Percentiles rank a stretch among this genome's conserved stretches.
Evolutionary conservation across 2,329 filamentous ascomycete species (phyloP).

Genomic region (Botrytis byssoidea): DNA sequence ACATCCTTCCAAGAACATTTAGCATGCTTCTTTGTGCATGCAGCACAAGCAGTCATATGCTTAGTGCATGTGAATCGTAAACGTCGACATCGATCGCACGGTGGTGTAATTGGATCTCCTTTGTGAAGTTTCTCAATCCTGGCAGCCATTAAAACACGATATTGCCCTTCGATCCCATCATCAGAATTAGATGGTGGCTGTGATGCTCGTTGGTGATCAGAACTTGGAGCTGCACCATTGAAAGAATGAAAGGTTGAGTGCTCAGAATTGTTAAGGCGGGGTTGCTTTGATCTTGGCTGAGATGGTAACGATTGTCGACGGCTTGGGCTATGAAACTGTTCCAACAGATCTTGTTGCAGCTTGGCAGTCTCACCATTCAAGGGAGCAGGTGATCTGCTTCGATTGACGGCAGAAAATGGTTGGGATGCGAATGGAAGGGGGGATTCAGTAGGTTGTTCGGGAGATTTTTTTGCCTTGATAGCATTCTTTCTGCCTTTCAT

Average conservation of each 20-base stretch:
- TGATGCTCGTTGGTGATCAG: conserved; percentile 34
- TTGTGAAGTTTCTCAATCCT: conserved; percentile 73
- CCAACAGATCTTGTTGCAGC: conserved; percentile 55
- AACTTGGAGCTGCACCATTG: conserved; percentile 23
- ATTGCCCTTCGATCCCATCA: conserved; percentile 39
- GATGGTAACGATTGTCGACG: conserved; percentile 27
- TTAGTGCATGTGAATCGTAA: conserved; percentile 81
- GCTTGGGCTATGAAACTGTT: conserved; percentile 48
- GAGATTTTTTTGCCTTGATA: conserved; percentile 63
- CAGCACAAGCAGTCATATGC: conserved; percentile 80
- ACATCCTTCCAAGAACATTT: conserved; percentile 84
- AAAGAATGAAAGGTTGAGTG: conserved; percentile 22
- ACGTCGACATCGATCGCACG: conserved; percentile 79
- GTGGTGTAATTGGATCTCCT: conserved; percentile 73
- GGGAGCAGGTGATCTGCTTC: conserved; percentile 38
- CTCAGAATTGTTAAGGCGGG: conserved; percentile 23
- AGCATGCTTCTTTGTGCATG: conserved; percentile 86
- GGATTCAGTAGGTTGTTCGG: conserved; percentile 32
- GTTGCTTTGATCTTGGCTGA: conserved; percentile 28
- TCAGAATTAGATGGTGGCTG: conserved; percentile 30
- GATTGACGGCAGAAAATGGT: conserved; percentile 41
- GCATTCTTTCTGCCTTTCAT: conserved; percentile 71
- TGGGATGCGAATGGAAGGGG: conserved; percentile 29
- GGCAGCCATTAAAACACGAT: conserved; percentile 65
- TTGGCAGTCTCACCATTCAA: conserved; percentile 31